A percentile compares a stretch with the other conserved stretches of the same genome.
phyloP scores from a whole-genome alignment of 2,329 filamentous ascomycete species.

The Penicillium hordei region DNA sequence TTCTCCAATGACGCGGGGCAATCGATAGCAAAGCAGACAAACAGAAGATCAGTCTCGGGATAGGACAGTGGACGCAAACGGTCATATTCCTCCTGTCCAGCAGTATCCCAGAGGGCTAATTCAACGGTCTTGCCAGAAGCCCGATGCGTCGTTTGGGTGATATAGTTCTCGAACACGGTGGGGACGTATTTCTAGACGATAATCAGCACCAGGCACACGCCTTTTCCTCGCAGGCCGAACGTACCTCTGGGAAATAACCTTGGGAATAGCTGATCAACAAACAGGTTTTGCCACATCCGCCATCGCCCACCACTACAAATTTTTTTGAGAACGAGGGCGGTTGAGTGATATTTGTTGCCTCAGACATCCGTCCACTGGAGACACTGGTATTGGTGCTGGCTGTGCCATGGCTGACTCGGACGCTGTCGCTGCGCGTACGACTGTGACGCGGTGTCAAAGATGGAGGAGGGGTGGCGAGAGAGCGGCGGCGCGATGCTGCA shows the following conservation, averaged over 20 bases:
- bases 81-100: constrained; percentile 98
- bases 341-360: constrained; percentile 82
- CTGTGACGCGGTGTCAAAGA: constrained; percentile 46
- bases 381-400: constrained; percentile 81
- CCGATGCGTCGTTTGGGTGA: constrained; percentile 89
- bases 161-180: constrained; percentile 99
- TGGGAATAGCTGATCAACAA: constrained; percentile 98
- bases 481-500: constrained; percentile 60
- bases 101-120: constrained; percentile 96
- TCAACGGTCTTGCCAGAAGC: constrained; percentile 91
- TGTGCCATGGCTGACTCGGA: constrained; percentile 82
- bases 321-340: constrained; percentile 96
- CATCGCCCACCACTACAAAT: constrained; percentile 97
- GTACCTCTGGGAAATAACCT: constrained; percentile 97
- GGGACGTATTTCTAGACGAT: constrained; percentile 89
- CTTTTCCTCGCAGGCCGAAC: constrained; percentile 22
- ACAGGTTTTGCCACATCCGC: constrained; percentile 98
- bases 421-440: constrained; percentile 55
- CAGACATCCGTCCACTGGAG: constrained; percentile 70
- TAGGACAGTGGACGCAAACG: constrained; percentile 92
- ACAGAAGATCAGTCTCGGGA: constrained; percentile 94
- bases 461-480: constrained; percentile 45
- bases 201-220: background rate
- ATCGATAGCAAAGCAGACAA: constrained; percentile 99
- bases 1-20: constrained; percentile 98